Percentiles rank a stretch among this genome's conserved stretches.
Conservation (phyloP, 352 stramenopile species). For the Nothophytophthora sp. region DNA sequence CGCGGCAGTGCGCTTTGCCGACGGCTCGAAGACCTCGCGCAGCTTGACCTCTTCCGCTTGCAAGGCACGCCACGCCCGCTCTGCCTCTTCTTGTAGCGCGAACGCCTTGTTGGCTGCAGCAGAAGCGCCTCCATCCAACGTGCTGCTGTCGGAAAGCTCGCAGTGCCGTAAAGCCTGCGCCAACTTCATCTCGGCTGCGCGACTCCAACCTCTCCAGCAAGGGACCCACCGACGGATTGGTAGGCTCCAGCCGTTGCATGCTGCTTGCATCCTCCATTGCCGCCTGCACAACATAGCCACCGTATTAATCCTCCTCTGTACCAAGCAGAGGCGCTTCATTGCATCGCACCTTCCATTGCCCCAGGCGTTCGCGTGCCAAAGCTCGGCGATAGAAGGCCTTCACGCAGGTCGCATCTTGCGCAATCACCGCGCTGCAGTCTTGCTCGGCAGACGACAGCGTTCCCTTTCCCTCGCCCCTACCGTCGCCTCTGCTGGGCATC, state of each 20-base stretch:
- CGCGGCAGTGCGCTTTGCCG: constrained; percentile 2
- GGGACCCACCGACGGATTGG: constrained; percentile 31
- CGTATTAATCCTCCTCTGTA: too few relatives aligned
- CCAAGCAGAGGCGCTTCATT: too few relatives aligned
- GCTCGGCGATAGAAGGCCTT: constrained; percentile 92
- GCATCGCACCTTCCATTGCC: constrained; percentile 62
- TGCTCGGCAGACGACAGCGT: constrained; percentile 43
- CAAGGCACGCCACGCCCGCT: constrained; percentile 46
- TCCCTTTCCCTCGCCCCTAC: too few relatives aligned
- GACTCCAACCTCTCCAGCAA: constrained; percentile 23
- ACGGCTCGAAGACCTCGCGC: constrained; percentile 10
- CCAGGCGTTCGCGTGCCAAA: constrained; percentile 68
- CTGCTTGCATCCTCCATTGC: constrained; percentile 28
- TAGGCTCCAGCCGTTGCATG: constrained; percentile 38
- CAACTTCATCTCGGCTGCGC: constrained; percentile 6
- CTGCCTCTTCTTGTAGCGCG: constrained; percentile 15
- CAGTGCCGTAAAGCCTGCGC: constrained; percentile 9
- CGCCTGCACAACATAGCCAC: constrained; percentile 31
- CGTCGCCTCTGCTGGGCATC: constrained; percentile 13
- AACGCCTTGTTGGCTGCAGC: background rate
- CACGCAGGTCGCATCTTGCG: constrained; percentile 65
- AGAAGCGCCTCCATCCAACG: background rate
- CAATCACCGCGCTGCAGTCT: constrained; percentile 76
- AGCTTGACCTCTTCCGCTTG: constrained; percentile 57
- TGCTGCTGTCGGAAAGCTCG: background rate